A percentile compares a stretch with the other conserved stretches of the same genome.
These are phyloP conservation scores for Neurospora cerealis DNA, from an alignment of 495 filamentous ascomycete species.

Conservation along the genomic window DNA sequence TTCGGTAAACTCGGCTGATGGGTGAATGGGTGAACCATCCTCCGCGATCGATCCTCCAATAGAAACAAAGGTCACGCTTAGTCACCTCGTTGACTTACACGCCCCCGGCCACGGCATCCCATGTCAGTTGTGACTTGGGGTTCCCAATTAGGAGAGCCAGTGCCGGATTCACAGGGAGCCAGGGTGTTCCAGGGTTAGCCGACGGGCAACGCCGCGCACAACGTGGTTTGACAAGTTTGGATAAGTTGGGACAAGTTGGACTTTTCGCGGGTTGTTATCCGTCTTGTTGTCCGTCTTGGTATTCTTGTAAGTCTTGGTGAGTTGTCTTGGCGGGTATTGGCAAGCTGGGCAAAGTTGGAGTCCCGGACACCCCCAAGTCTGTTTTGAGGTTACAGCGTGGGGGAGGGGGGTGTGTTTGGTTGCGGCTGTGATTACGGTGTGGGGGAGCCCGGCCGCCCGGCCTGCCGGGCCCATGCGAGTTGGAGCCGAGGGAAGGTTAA, in stretches of 20 bases:
- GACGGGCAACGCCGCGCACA: not conserved
- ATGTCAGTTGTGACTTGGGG: not conserved
- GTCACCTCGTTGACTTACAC: not conserved
- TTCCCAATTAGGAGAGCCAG: no score
- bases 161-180: no score
- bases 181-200: no score
- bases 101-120: not conserved
- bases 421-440: not conserved
- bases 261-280: not conserved
- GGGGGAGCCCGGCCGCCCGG: not conserved
- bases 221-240: not conserved
- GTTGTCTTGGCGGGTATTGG: not conserved
- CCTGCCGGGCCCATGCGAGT: not conserved
- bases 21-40: not conserved
- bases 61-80: not conserved
- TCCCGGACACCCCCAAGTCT: not conserved
- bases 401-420: not conserved
- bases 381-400: not conserved
- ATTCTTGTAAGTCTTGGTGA: not conserved
- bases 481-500: not conserved
- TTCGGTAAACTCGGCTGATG: not conserved
- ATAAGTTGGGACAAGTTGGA: not conserved
- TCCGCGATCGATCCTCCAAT: not conserved
- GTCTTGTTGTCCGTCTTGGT: not conserved
- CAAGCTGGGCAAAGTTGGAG: not conserved